Base-by-base conservation (phyloP, 1,284 basidiomycete genomes). In the Fomitiporia mediterranea region DNA sequence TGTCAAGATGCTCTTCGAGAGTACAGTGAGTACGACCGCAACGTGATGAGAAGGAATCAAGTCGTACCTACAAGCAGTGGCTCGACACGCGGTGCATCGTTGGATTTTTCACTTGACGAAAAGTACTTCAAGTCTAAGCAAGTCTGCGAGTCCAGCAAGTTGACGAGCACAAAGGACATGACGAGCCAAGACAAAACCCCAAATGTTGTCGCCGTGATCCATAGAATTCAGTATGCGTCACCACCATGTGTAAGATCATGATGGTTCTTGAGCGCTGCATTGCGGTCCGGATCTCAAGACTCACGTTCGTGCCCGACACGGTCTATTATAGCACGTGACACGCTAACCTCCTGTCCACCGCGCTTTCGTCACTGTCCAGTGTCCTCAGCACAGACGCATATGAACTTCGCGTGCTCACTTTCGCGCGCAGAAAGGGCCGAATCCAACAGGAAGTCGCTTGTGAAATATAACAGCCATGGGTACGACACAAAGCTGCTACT, bases 1-100 rank as follows among this genome's bases (percentile, higher is more conserved):
- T 50, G 32, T 56, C 55, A 30, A 56, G 48, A n/a, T 56, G 55
- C 17, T 51, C 55, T 56, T 13, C 4, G n/a, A 37, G 15, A 19
- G n/a, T 17, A 19, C 7, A 34, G 13, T 46, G 15, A 34, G n/a
- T 47, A 21, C 19, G 8, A 9, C n/a, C 35, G 19, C 35, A 19
- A 37, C n/a, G 5, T 30, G 5, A 5, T n/a, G 40, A 32, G 21
- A 17, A 32, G 23, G n/a, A n/a, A 3, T 3, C n/a, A 9, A 43
- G 13, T 1, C 8, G 11, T 37, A 55, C 53, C 53, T 55, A 21
- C 13, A 3, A 47, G 53, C 6, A 55, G 46, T 3, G 28, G 53
- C 27, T 34, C 53, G 5, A 55, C 46, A 4, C 17, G 4, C 5
- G 46, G 46, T 6, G 4, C 23, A 28, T 32, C 39, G 11, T 35